Evolutionary conservation across 2,329 filamentous ascomycete genomes (phyloP), one percentile per base, ranked within the genome.

Genomic region (Ophiostoma triangulosporum): DNA sequence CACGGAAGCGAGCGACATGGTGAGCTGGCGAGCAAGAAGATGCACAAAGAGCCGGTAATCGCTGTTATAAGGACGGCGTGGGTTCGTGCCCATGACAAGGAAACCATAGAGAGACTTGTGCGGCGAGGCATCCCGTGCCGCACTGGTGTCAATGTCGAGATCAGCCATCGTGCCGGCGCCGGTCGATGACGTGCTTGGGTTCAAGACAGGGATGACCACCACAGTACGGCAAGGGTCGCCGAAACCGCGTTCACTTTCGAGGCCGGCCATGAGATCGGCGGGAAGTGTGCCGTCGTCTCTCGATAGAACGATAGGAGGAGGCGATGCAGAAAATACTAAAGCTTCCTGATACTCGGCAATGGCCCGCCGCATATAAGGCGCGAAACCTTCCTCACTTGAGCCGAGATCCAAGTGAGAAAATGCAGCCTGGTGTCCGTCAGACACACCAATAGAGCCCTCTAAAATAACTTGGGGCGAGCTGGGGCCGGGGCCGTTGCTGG

Each of bases 21-120:
- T 85, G 8, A 91, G 71, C 63, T 91, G 87, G 22, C 86, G 77
- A 48, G 81, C 83, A 5, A 91, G 68, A 1, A 91, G 73, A 60
- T 86, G 81, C 35, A 91, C 74, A 61, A 91, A 93, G 0, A 91
- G 71, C 57, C 80, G 78, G 62, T 91, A 93, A 59, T 91, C 87
- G 35, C 85, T 81, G 60, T 93, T 85, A 60, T 86, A 93, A 0
- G 84, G 86, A 50, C 86, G 75, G 40, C 86, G 73, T 1, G 88
- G 86, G 63, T 94, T 94, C 9, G 86, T 73, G 4, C 86, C 88
- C 64, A 93, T 73, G 3, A 93, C 77, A 8, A 93, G 73, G 62
- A 93, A 93, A 0, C 87, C 88, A 1, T 89, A 76, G 1, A 86
- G 81, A 2, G 76, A 77, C 53, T 89, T 85, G 3, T 20, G 29